Evolutionary conservation across 2,329 filamentous ascomycete genomes (phyloP), one percentile per base, ranked within the genome.

Genomic region (Hypoxylon sp.): DNA sequence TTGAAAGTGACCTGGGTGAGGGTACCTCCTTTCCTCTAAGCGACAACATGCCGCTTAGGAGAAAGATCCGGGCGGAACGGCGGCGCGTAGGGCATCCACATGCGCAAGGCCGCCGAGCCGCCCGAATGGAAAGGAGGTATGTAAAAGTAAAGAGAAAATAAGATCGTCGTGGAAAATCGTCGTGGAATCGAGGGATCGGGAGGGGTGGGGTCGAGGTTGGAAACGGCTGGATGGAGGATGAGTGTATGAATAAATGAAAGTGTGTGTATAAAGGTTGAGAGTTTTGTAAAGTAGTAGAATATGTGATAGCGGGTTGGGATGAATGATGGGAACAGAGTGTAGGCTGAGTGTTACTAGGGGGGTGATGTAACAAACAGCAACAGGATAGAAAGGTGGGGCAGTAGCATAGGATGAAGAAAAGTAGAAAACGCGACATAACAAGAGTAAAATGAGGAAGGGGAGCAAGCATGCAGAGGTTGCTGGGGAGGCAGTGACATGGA

Each of bases 11-110:
- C 52, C 25, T 52, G 52, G 52, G 43, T 52, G 56, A 58, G 52
- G 63, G 56, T 9, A 32, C n/a, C 60, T 43, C 13, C 46, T 60
- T 53, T 52, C 51, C 48, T 17, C 57, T 61, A 45, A 59, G 55
- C 9, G 56, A 32, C 45, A 36, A 17, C 7, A 28, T 28, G 19
- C 34, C 34, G 19, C 17, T 59, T 60, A 60, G 43, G 50, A 60
- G 62, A 48, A 41, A 60, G 49, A 56, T 63, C 46, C 61, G 43
- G 48, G 41, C 45, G 14, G 48, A 14, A 6, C 11, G 53, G 53
- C 53, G 48, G 48, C 48, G 36, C 53, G 36, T 48, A 63, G 53
- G 17, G 14, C 23, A 50, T 38, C 45, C 45, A 50, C 32, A 38
- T 51, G 48, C 3, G 7, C 53, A 63, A 63, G 46, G 14, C 53